Evolutionary conservation across 2,329 filamentous ascomycete genomes (phyloP).

Genomic region (Claviceps citrina): DNA sequence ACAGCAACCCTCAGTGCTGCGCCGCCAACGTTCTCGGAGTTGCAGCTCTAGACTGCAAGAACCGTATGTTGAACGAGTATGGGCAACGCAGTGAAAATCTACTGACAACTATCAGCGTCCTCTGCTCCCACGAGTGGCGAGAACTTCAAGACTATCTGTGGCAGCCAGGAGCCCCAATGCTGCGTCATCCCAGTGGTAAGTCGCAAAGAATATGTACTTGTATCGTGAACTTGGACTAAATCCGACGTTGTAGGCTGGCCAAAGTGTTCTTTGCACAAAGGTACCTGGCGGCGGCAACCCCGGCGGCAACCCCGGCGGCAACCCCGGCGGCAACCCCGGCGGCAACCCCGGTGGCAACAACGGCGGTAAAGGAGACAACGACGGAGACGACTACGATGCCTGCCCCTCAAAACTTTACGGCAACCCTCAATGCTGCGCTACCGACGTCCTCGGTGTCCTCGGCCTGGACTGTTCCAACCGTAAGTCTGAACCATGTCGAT

Average conservation of each 20-base stretch:
- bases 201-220: not conserved
- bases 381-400: slow-evolving; percentile 1
- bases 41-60: slow-evolving; percentile 5
- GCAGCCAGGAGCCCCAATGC: not conserved
- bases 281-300: not conserved
- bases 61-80: slow-evolving; percentile 4
- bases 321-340: not conserved
- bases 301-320: not conserved
- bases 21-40: slow-evolving; percentile 6
- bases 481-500: no score
- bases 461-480: slow-evolving; percentile 27
- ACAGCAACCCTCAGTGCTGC: slow-evolving; percentile 8
- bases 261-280: not conserved
- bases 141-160: not conserved
- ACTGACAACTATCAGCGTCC: not conserved
- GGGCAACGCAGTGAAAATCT: not conserved
- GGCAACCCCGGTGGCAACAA: not conserved
- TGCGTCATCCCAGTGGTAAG: slow-evolving; percentile 2
- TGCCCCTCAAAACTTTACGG: slow-evolving; percentile 12
- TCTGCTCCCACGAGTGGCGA: not conserved
- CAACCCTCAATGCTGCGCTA: slow-evolving; percentile 30
- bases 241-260: not conserved
- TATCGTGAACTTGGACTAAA: not conserved
- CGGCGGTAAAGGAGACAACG: not conserved
- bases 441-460: slow-evolving; percentile 30